Conservation (phyloP, 805 yeast species). For the Cyberlindnera suaveolens region DNA sequence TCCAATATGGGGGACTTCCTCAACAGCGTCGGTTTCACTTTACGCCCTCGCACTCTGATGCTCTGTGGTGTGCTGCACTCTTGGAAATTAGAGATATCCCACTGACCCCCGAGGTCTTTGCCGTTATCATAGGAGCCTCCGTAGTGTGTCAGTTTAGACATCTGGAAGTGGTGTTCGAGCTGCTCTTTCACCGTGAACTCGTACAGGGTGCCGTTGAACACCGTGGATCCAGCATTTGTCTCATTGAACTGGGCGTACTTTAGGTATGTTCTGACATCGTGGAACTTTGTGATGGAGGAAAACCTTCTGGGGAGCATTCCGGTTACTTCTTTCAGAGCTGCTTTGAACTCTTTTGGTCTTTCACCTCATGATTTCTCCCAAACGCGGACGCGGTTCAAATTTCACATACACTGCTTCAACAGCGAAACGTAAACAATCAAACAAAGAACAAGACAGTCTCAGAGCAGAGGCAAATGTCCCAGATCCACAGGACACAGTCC, state of each 20-base stretch:
- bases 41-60: slow-evolving; percentile 3
- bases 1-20: slow-evolving; percentile 8
- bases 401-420: no score
- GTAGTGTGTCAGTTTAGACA: slow-evolving; percentile 7
- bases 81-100: slow-evolving; percentile 9
- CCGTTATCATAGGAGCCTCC: slow-evolving; percentile 25
- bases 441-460: background rate
- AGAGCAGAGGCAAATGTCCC: background rate
- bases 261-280: slow-evolving; percentile 8
- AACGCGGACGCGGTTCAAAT: no score
- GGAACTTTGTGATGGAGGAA: background rate
- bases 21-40: slow-evolving; percentile 8
- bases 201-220: slow-evolving; percentile 21
- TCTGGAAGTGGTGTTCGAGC: slow-evolving; percentile 5
- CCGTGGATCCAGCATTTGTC: slow-evolving; percentile 16
- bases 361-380: no score
- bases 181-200: slow-evolving; percentile 16
- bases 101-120: slow-evolving; percentile 18
- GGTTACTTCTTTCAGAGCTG: background rate
- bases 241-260: slow-evolving; percentile 13
- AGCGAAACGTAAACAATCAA: background rate
- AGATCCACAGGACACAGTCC: slow-evolving; percentile 11
- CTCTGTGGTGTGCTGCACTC: background rate
- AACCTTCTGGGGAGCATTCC: background rate
- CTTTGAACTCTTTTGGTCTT: no score